A percentile compares a stretch with the other conserved stretches of the same genome.
Evolutionary conservation across 495 filamentous ascomycete species (phyloP).

Genomic region (Aspergillus haitiensis): DNA sequence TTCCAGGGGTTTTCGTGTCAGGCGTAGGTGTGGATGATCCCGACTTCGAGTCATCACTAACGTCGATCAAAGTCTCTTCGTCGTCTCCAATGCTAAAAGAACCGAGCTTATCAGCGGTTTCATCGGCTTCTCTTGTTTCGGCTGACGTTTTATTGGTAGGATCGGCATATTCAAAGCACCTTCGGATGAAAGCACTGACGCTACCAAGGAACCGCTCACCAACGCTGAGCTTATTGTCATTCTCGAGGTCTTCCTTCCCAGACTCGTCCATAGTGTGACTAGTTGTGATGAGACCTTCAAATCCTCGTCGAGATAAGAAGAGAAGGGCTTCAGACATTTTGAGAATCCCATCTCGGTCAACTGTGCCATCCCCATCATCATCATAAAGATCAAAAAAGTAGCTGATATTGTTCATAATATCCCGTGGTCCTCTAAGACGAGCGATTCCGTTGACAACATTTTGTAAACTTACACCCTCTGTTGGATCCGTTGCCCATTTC

Average conservation of each 20-base stretch:
- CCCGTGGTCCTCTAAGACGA: slow-evolving; percentile 82
- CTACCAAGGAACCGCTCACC: slow-evolving; percentile 87
- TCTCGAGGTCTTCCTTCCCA: slow-evolving; percentile 29
- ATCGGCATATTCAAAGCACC: slow-evolving; percentile 98
- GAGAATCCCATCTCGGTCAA: slow-evolving; percentile 96
- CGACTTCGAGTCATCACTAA: slow-evolving; percentile 41
- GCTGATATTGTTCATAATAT: slow-evolving; percentile 95
- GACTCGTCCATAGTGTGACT: slow-evolving; percentile 42
- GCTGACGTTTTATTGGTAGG: slow-evolving; percentile 61
- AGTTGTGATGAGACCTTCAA: slow-evolving; percentile 68
- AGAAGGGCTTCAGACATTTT: slow-evolving; percentile 91
- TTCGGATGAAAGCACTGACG: slow-evolving; percentile 89
- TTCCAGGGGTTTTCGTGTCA: slow-evolving; percentile 15
- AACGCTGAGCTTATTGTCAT: slow-evolving; percentile 41
- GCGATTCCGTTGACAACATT: slow-evolving; percentile 90
- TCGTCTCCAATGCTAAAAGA: slow-evolving; percentile 82
- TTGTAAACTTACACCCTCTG: slow-evolving; percentile 75
- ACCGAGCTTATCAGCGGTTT: slow-evolving; percentile 49
- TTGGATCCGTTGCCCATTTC: slow-evolving; percentile 79
- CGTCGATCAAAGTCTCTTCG: slow-evolving; percentile 68
- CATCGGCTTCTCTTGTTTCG: slow-evolving; percentile 25
- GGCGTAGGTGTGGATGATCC: slow-evolving; percentile 23
- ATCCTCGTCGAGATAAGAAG: slow-evolving; percentile 83
- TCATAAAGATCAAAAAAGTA: slow-evolving; percentile 99
- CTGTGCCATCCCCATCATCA: slow-evolving; percentile 83